phyloP scores from a whole-genome alignment of 2,329 filamentous ascomycete genomes.

The Rhexocercosporidium sp. region DNA sequence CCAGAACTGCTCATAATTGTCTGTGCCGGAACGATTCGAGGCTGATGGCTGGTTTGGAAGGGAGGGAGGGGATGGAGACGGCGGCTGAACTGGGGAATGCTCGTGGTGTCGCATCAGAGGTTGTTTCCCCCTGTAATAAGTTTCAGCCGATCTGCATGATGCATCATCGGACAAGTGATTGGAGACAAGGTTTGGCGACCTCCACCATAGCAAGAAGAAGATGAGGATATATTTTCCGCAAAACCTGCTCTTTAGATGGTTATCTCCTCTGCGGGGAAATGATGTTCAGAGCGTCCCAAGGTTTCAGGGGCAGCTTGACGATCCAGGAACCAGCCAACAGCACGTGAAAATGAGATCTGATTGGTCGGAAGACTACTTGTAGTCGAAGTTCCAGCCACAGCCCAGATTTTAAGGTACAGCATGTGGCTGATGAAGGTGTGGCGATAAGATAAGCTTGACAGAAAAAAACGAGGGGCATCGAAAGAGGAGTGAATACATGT shows the following conservation, averaged over 20 bases:
- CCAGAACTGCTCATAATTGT: constrained; percentile 36
- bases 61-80: not conserved
- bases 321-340: constrained; percentile 16
- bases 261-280: constrained; percentile 12
- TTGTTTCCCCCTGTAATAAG: constrained; percentile 14
- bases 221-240: constrained; percentile 7
- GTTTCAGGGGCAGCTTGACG: constrained; percentile 4
- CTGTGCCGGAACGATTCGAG: constrained; percentile 22
- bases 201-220: not conserved
- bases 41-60: not conserved
- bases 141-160: constrained; percentile 27
- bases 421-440: constrained; percentile 9
- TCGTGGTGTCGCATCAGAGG: constrained; percentile 7
- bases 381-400: constrained; percentile 6
- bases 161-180: constrained; percentile 16
- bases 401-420: not conserved
- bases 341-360: not conserved
- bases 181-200: constrained; percentile 4
- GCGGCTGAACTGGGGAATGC: constrained; percentile 1
- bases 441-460: constrained; percentile 38
- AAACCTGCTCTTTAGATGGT: not conserved
- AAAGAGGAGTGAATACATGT: not conserved
- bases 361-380: not conserved
- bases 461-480: constrained; percentile 29
- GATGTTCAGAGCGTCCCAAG: not conserved